These are phyloP conservation scores for Choiromyces venosus DNA, from an alignment of 495 filamentous ascomycete genomes.

Conservation along the genomic window DNA sequence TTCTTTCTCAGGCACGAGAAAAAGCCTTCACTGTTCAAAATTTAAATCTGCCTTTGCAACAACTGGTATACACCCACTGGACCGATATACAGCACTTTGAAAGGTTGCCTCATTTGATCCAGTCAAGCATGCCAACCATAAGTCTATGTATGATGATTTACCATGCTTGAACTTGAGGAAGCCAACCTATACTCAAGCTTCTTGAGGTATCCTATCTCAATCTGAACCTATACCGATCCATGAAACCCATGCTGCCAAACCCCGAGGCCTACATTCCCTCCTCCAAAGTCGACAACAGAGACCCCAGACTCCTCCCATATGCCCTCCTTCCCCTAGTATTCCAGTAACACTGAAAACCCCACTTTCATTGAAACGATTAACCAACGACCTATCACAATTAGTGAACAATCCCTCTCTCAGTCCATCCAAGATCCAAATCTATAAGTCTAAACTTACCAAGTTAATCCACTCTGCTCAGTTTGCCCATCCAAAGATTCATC, in stretches of 20 bases:
- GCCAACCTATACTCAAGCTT: neutral
- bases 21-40: slow-evolving; percentile 8
- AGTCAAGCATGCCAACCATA: neutral
- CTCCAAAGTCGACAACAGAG: too few relatives aligned
- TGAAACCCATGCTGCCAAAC: too few relatives aligned
- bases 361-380: neutral
- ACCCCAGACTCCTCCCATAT: neutral
- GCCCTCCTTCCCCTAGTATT: neutral
- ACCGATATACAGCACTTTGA: neutral
- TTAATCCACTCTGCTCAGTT: neutral
- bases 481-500: slow-evolving; percentile 9
- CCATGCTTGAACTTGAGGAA: neutral
- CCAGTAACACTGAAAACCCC: neutral
- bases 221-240: too few relatives aligned
- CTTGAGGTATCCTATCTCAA: too few relatives aligned
- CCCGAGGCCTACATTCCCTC: too few relatives aligned
- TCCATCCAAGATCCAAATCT: slow-evolving; percentile 3
- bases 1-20: neutral
- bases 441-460: slow-evolving; percentile 5
- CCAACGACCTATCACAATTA: neutral
- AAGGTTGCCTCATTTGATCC: slow-evolving; percentile 6
- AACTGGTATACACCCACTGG: neutral
- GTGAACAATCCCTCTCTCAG: neutral
- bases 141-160: neutral
- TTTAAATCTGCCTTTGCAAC: slow-evolving; percentile 4